phyloP scores from a whole-genome alignment of 345 rosid species.

The Acer yangbiense region DNA sequence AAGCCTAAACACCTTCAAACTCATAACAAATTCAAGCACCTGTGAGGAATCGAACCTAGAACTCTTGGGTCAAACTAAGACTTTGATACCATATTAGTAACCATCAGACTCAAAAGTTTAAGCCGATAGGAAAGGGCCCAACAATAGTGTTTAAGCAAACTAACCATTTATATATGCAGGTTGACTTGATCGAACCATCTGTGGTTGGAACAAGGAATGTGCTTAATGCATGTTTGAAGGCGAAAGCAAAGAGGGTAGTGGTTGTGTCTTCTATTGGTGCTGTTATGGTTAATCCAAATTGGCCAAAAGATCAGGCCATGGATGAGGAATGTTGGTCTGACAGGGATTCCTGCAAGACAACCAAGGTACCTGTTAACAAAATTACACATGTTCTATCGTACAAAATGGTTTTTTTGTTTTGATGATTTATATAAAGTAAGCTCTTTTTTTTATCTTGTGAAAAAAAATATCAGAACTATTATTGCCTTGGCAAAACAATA shows the following conservation, averaged over 20 bases:
- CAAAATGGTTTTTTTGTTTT: neutral
- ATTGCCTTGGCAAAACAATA: conserved; percentile 43
- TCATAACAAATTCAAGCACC: no score
- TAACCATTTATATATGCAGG: conserved; percentile 23
- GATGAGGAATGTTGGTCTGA: conserved; percentile 51
- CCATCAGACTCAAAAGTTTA: no score
- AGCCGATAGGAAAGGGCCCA: no score
- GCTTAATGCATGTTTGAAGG: conserved; percentile 44
- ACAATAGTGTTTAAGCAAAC: no score
- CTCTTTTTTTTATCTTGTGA: conserved; percentile 5
- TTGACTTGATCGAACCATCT: conserved; percentile 48
- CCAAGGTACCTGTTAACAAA: conserved; percentile 29
- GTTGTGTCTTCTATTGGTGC: conserved; percentile 51
- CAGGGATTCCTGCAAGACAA: conserved; percentile 31
- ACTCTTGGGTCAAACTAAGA: no score
- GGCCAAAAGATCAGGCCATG: conserved; percentile 41
- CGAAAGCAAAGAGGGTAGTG: conserved; percentile 52
- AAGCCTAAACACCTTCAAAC: no score
- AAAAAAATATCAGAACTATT: conserved; percentile 26
- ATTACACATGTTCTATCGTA: neutral
- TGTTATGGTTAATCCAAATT: conserved; percentile 34
- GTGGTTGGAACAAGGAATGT: conserved; percentile 46
- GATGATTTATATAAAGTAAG: neutral
- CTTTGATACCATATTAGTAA: no score
- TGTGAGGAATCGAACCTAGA: no score